Conservation (phyloP, 805 yeast genomes). For the Monosporozyma unispora region DNA sequence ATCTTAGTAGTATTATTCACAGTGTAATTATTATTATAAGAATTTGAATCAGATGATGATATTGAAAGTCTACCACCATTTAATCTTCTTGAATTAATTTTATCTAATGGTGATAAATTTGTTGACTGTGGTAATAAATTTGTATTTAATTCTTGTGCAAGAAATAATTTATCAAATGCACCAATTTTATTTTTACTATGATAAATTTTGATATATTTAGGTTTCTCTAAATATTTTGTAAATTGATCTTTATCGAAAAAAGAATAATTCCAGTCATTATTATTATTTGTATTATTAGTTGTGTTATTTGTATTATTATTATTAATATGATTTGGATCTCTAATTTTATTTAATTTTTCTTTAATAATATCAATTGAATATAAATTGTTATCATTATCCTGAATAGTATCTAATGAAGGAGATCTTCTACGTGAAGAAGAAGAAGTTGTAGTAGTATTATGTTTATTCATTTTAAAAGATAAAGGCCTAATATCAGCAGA, state of each 20-base stretch:
- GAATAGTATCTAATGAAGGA: not conserved
- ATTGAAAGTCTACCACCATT: not conserved
- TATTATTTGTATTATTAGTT: not conserved
- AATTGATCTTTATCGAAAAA: slow-evolving; percentile 32
- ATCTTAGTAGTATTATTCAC: not conserved
- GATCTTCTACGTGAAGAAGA: not conserved
- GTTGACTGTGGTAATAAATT: slow-evolving; percentile 2
- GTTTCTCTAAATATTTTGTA: slow-evolving; percentile 37
- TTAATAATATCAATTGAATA: slow-evolving; percentile 11
- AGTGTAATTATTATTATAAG: not conserved
- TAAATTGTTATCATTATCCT: not conserved
- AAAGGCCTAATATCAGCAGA: slow-evolving; percentile 23
- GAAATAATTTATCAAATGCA: slow-evolving; percentile 43
- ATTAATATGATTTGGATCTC: not conserved
- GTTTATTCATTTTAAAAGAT: slow-evolving; percentile 14
- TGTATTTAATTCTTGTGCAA: slow-evolving; percentile 53
- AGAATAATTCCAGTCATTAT: slow-evolving; percentile 11
- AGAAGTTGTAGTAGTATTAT: not conserved
- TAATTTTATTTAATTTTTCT: slow-evolving; percentile 10
- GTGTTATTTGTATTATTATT: not conserved
- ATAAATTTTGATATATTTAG: slow-evolving; percentile 46
- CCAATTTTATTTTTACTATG: slow-evolving; percentile 40
- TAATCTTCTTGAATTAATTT: not conserved
- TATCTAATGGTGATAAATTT: not conserved
- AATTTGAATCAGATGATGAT: not conserved